Evolutionary conservation across 345 rosid species (phyloP).

Genomic region (Gossypium arboreum): DNA sequence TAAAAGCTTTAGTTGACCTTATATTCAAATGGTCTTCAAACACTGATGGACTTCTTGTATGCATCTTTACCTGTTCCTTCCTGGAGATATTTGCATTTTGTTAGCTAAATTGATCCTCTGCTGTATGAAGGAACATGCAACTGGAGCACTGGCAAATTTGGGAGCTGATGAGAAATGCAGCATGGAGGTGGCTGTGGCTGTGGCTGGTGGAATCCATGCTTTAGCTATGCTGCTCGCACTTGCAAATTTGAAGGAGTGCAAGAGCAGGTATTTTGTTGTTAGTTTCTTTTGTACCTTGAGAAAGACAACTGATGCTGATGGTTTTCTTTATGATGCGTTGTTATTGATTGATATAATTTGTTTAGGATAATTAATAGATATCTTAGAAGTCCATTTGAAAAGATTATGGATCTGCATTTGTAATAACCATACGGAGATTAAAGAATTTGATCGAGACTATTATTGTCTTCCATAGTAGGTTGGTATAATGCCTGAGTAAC

Average conservation of each 20-base stretch:
- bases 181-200: conserved; percentile 72
- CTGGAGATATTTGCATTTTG: not conserved
- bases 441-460: not conserved
- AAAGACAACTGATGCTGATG: not conserved
- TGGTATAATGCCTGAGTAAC: not conserved
- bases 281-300: not conserved
- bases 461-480: not conserved
- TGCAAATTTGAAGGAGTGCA: conserved; percentile 86
- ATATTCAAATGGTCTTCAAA: conserved; percentile 74
- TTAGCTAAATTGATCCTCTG: conserved; percentile 1
- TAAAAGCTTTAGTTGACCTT: conserved; percentile 73
- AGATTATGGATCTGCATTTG: not conserved
- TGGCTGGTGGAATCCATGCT: conserved; percentile 72
- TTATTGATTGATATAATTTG: not conserved
- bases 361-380: not conserved
- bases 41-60: conserved; percentile 71
- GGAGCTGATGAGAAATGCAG: conserved; percentile 87
- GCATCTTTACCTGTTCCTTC: not conserved
- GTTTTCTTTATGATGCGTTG: not conserved
- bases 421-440: not conserved
- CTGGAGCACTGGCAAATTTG: conserved; percentile 81
- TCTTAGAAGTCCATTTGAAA: not conserved
- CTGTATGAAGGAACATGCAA: conserved; percentile 63
- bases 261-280: conserved; percentile 49
- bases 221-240: conserved; percentile 73